Evolutionary conservation across 768 basidiomycete genomes (phyloP).

Genomic region (Gymnopilus junonius): DNA sequence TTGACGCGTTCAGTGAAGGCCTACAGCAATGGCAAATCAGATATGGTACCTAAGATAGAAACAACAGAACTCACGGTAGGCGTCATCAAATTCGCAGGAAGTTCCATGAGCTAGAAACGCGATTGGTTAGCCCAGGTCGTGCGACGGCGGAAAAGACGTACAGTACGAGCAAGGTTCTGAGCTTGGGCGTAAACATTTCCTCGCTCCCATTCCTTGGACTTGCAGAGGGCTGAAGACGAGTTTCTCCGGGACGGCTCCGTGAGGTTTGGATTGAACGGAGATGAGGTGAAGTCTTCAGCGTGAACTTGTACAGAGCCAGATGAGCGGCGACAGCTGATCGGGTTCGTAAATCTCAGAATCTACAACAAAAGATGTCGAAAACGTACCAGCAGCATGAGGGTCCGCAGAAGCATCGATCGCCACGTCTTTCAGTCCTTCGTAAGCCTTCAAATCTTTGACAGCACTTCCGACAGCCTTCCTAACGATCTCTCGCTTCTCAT

Average conservation of each 20-base stretch:
- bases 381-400: conserved; percentile 78
- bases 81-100: conserved; percentile 86
- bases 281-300: conserved; percentile 75
- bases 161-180: conserved; percentile 82
- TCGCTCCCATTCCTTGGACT: conserved; percentile 68
- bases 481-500: conserved; percentile 64
- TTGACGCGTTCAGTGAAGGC: conserved; percentile 72
- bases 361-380: background rate
- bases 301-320: conserved; percentile 76
- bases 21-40: conserved; percentile 35
- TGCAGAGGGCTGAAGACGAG: conserved; percentile 51
- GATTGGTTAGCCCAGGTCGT: background rate
- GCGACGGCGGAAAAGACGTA: conserved; percentile 28
- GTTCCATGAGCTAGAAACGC: conserved; percentile 69
- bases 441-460: conserved; percentile 66
- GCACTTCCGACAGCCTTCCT: conserved; percentile 74
- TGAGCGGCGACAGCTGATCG: conserved; percentile 74
- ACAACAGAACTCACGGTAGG: conserved; percentile 61
- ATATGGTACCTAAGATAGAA: too few species aligned
- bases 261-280: conserved; percentile 65
- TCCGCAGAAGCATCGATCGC: conserved; percentile 66
- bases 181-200: conserved; percentile 76
- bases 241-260: conserved; percentile 55
- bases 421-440: conserved; percentile 67
- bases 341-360: background rate